Evolutionary conservation across 805 yeast genomes (phyloP).

Genomic region (Barnettozyma siamensis): DNA sequence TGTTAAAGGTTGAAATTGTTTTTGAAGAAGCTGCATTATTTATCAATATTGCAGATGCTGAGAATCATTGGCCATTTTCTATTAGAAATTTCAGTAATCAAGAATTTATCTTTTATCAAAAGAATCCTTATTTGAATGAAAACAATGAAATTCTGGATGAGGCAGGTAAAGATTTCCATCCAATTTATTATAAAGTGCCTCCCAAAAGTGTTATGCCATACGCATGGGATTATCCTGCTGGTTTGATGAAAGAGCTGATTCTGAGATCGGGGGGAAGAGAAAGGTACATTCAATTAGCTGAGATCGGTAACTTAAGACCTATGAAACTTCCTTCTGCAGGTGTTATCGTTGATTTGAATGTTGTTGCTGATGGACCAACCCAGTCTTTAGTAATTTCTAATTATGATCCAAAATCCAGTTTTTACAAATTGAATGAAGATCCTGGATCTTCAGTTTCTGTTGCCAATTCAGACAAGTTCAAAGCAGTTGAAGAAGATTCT

Average conservation of each 20-base stretch:
- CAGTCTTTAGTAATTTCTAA: slow-evolving; percentile 82
- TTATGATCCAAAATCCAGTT: slow-evolving; percentile 70
- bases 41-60: slow-evolving; percentile 66
- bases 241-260: slow-evolving; percentile 72
- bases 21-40: slow-evolving; percentile 82
- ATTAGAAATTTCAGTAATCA: slow-evolving; percentile 82
- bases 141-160: slow-evolving; percentile 53
- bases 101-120: slow-evolving; percentile 84
- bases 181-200: slow-evolving; percentile 77
- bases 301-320: slow-evolving; percentile 87
- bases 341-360: slow-evolving; percentile 76
- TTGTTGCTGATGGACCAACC: slow-evolving; percentile 93
- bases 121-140: slow-evolving; percentile 64
- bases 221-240: slow-evolving; percentile 97
- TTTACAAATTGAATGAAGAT: slow-evolving; percentile 48
- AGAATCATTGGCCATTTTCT: slow-evolving; percentile 86
- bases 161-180: slow-evolving; percentile 56
- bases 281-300: slow-evolving; percentile 79
- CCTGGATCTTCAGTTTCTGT: slow-evolving; percentile 29
- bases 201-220: slow-evolving; percentile 95
- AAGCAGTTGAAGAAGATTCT: slow-evolving; percentile 36
- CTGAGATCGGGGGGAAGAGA: slow-evolving; percentile 68
- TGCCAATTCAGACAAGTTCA: slow-evolving; percentile 42
- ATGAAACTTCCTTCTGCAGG: slow-evolving; percentile 60
- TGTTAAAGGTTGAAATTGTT: slow-evolving; percentile 66